Conservation (phyloP, 192 early-diverging fungal species). For the Backusella tuberculispora region DNA sequence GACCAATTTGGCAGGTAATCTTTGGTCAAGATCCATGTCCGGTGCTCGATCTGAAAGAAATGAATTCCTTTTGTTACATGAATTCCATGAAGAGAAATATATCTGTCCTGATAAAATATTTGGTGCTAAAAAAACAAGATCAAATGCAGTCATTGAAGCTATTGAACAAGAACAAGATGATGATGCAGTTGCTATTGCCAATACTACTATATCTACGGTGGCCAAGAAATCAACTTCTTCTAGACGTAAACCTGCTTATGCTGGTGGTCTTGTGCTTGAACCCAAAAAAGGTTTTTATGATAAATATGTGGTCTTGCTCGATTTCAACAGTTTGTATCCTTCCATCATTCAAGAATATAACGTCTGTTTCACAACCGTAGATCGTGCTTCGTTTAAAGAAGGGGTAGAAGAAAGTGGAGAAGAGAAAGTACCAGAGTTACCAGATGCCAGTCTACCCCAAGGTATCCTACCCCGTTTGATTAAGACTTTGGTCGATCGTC, state of each 20-base stretch:
- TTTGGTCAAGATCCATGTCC: constrained; percentile 91
- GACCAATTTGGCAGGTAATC: constrained; percentile 91
- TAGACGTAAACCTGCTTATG: constrained; percentile 80
- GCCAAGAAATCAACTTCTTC: constrained; percentile 45
- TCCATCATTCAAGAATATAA: constrained; percentile 99
- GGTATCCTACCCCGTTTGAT: constrained; percentile 91
- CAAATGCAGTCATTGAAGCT: constrained; percentile 23
- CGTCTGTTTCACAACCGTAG: constrained; percentile 98
- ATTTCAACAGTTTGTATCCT: constrained; percentile 99
- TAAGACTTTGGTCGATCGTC: constrained; percentile 85
- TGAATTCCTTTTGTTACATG: constrained; percentile 93
- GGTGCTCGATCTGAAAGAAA: constrained; percentile 94
- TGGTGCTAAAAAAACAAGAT: constrained; percentile 28
- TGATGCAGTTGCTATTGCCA: constrained; percentile 11
- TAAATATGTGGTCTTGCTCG: constrained; percentile 90
- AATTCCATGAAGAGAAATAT: constrained; percentile 91
- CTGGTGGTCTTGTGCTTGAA: constrained; percentile 96
- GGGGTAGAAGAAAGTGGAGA: constrained; percentile 30
- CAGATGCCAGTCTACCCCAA: constrained; percentile 61
- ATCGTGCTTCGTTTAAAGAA: constrained; percentile 33
- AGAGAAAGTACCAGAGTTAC: constrained; percentile 78
- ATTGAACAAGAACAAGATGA: constrained; percentile 41
- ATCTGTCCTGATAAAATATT: constrained; percentile 88
- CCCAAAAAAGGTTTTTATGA: constrained; percentile 98
- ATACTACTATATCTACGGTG: background rate